Evolutionary conservation across 768 basidiomycete genomes (phyloP).

Genomic region (Mycena venus): DNA sequence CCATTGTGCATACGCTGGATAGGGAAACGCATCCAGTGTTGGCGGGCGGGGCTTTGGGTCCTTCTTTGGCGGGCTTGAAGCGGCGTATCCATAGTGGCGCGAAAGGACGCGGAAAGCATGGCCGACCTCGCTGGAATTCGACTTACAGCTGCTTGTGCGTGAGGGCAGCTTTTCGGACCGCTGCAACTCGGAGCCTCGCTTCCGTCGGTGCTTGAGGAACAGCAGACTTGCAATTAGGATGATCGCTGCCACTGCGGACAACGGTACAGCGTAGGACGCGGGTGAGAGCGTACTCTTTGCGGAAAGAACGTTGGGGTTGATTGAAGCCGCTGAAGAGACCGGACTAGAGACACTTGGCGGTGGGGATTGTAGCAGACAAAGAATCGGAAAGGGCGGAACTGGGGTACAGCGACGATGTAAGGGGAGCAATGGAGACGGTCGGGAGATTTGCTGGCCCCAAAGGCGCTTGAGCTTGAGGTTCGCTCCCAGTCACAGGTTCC

Average conservation of each 20-base stretch:
- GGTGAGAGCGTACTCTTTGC: constrained; percentile 42
- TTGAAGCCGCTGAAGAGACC: background rate
- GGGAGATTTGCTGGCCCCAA: background rate
- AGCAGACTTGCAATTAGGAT: constrained; percentile 45
- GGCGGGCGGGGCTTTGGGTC: background rate
- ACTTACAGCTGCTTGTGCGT: constrained; percentile 33
- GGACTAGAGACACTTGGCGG: background rate
- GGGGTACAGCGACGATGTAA: constrained; percentile 7
- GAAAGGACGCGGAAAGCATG: constrained; percentile 36
- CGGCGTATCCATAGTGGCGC: constrained; percentile 27
- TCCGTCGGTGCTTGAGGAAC: constrained; percentile 44
- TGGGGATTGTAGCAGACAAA: background rate
- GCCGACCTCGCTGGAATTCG: constrained; percentile 31
- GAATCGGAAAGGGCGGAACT: background rate
- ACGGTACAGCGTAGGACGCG: constrained; percentile 49
- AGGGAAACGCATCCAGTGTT: constrained; percentile 1
- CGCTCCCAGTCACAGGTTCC: background rate
- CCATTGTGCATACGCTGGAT: constrained; percentile 27
- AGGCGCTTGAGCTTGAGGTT: constrained; percentile 32
- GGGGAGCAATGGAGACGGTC: background rate
- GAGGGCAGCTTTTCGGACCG: constrained; percentile 30
- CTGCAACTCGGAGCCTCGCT: constrained; percentile 36
- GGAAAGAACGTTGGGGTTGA: constrained; percentile 35
- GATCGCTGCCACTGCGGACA: constrained; percentile 48
- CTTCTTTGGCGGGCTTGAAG: constrained; percentile 24